Base-by-base conservation (phyloP, 208 protist species). In the Trypanosoma cruzi region DNA sequence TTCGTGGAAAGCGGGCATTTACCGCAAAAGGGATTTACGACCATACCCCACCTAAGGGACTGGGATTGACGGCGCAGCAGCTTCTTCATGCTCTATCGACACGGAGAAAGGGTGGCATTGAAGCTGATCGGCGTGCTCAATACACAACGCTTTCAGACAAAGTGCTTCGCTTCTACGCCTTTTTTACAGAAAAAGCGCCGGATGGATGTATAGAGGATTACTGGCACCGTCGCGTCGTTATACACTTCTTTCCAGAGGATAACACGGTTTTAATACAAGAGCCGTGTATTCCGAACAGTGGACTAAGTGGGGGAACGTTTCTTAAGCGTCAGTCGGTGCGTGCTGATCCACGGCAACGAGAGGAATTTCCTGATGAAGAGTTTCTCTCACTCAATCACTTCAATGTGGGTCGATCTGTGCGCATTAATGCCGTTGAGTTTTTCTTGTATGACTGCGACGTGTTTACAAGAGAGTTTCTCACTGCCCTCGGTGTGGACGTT, bases 161-260 rank as follows among this genome's bases (percentile, higher is more conserved):
- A 70, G 95, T 99, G 37, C 84, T 99, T 20, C 85, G 95, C 40
- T 99, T 99, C 79, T 96, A 95, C 64, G 96, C 93, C 16, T 99
- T 94, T 85, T 98, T 98, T 82, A 84, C 85, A 31, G 97, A 99
- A 79, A 85, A 81, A 7, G 89, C 98, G 16, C 81, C 93, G 24
- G 97, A 99, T 70, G 92, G 85, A 10, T 82, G 79, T 2, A 58
- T 75, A 5, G 90, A 98, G 56, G 65, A 85, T n/a, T 89, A 77
- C 49, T 96, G 97, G 84, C 82, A 99, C 32, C 89, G 96, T 62
- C 82, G 84, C 32, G 89, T 96, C 57, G 82, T 90, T 46, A 96
- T 99, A 36, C 80, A 86, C 42, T 98, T 97, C 68, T 99, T 94
- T 68, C 87, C 97, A 1, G 89, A 84, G 53, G 97, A 99, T 75